Base-by-base conservation (phyloP, 163 green algal species). In the Trebouxia gelatinosa region DNA sequence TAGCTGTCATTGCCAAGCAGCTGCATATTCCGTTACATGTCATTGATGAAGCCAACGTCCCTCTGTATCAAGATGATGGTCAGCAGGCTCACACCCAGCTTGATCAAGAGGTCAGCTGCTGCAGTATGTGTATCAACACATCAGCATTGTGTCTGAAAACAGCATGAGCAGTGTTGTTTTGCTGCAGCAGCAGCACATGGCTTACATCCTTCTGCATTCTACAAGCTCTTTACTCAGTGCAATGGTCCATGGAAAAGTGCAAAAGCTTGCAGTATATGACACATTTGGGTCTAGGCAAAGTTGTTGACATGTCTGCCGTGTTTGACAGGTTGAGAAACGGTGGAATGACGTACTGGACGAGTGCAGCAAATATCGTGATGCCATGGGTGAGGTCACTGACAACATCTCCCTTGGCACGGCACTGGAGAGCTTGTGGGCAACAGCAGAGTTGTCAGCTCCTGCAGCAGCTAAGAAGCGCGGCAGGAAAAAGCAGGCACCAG, bases 1-100 rank as follows among this genome's bases (percentile, higher is more conserved):
- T 99, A 39, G 92, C 92, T 5, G 90, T 98, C 58, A 75, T 99
- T 51, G 90, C 90, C 19, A 81, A 78, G 29, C 96, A 99, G 89
- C 78, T 96, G 68, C 82, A 83, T 37, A 76, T 96, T 6, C 85
- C 84, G 1, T 79, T 97, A 85, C 88, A 96, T 59, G 62, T 88
- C 54, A 97, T 99, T 59, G 66, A 88, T 58, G 82, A 75, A 11
- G 29, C 78, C 34, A 46, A 82, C 40, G 82, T 86, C 62, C 77
- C 88, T 11, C 75, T 95, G 35, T 93, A 91, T 79, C 77, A 90
- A 51, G 77, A 65, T 0, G 83, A 90, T 71, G 88, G 87, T 48
- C 59, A 35, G 0, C 51, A 88, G 50, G 62, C 83, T 0, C 78
- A 86, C 37, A 26, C 40, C n/a, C 70, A 59, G 3, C 31, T 93